Evolutionary conservation across 2,329 filamentous ascomycete genomes (phyloP), one percentile per base, ranked within the genome.

Genomic region (Aspergillus fischeri): DNA sequence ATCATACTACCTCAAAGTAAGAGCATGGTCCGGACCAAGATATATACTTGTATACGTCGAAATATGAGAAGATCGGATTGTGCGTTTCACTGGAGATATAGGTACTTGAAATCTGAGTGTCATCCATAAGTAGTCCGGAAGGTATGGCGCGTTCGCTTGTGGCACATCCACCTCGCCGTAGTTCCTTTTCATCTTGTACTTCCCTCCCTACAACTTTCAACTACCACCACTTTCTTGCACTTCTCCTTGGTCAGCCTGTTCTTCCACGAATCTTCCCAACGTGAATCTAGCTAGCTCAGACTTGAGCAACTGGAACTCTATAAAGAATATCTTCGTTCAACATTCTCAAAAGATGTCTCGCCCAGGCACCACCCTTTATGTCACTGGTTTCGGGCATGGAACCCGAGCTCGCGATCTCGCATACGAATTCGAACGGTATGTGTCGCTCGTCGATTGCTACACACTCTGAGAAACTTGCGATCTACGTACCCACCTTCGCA

Each of bases 371-470:
- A 97, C 93, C 57, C 90, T 97, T 68, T 97, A 97, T 83, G 93
- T 97, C 78, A 96, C 92, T 74, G 94, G 94, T 85, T 99, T 99
- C 80, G 95, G 93, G 85, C 92, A 96, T 80, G 92, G 93, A 78
- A 97, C 93, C 78, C 91, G 94, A 83, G 92, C 94, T 78, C 91
- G 94, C 86, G 92, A 99, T 84, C 90, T 97, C 78, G 92, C 93
- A 83, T 97, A 96, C 90, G 93, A 97, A 85, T 97, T 97, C 90
- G 93, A 97, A 92, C 92, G 93, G 91, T 97, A 96, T 86, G 92
- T 96, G 84, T 83, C 78, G 81, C 79, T 80, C 73, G 71, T 69
- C 70, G 65, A 67, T 69, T 70, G 59, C 64, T 67, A 65, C 70
- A 67, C 70, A 73, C 75, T 77, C 75, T 70, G 70, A 75, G 73